phyloP scores from a whole-genome alignment of 345 rosid genomes.

The Draba incana region DNA sequence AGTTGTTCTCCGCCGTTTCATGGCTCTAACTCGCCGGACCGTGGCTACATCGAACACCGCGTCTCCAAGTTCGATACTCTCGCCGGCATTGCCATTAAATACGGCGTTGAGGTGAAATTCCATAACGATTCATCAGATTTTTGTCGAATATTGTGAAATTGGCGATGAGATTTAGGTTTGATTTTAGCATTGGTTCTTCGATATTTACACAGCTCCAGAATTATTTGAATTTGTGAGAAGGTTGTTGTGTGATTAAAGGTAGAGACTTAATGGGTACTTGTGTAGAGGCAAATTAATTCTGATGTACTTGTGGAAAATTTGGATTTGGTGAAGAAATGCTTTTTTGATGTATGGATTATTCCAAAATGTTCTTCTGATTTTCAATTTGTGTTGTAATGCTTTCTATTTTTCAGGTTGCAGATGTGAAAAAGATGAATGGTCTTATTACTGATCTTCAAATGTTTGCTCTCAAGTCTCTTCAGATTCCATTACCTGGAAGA shows the following conservation, averaged over 20 bases:
- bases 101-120: constrained; percentile 80
- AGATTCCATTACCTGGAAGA: constrained; percentile 87
- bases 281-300: background rate
- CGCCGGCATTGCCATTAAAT: constrained; percentile 90
- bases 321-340: constrained; percentile 12
- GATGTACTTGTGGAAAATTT: background rate
- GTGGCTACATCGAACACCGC: constrained; percentile 61
- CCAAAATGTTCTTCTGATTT: background rate
- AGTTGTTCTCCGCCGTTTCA: constrained; percentile 35
- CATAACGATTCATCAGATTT: background rate
- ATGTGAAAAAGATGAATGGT: constrained; percentile 85
- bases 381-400: background rate
- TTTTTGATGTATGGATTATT: constrained; percentile 29
- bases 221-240: constrained; percentile 14
- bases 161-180: constrained; percentile 13
- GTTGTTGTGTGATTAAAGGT: constrained; percentile 13
- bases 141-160: background rate
- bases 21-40: constrained; percentile 38
- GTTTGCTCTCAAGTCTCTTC: constrained; percentile 83
- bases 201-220: background rate
- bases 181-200: background rate
- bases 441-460: constrained; percentile 91
- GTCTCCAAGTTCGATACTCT: constrained; percentile 85
- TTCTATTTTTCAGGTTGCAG: constrained; percentile 64
- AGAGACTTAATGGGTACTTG: constrained; percentile 6